Conservation (phyloP, 768 basidiomycete genomes). For the Boletus huronensis region DNA sequence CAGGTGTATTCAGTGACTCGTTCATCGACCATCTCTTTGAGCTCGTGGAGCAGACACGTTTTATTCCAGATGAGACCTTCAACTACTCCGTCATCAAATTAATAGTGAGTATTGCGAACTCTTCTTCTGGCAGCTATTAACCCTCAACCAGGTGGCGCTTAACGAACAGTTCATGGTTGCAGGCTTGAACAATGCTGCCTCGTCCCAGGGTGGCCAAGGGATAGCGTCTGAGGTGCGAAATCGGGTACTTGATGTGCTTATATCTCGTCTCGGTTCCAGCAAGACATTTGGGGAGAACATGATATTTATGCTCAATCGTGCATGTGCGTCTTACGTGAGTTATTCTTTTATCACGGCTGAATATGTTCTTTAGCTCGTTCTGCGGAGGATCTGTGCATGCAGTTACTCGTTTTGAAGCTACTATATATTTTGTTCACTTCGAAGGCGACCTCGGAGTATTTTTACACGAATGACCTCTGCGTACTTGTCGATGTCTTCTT, state of each 20-base stretch:
- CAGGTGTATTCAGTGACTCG: conserved; percentile 74
- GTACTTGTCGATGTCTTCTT: conserved; percentile 97
- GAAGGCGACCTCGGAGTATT: conserved; percentile 89
- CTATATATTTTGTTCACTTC: conserved; percentile 95
- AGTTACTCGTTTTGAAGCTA: conserved; percentile 89
- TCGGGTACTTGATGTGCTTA: conserved; percentile 77
- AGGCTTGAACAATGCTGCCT: conserved; percentile 40
- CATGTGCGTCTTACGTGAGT: conserved; percentile 53
- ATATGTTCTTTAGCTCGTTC: conserved; percentile 59
- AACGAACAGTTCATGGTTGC: conserved; percentile 99
- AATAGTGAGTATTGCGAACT: conserved; percentile 53
- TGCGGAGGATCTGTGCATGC: conserved; percentile 91
- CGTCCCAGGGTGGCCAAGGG: conserved; percentile 24
- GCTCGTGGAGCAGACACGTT: conserved; percentile 87
- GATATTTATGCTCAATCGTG: conserved; percentile 98
- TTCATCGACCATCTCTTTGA: conserved; percentile 92
- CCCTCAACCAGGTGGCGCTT: conserved; percentile 65
- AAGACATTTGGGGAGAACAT: conserved; percentile 98
- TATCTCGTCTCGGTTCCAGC: conserved; percentile 79
- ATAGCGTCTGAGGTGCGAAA: conserved; percentile 54
- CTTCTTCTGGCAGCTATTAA: conserved; percentile 5
- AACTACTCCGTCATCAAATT: conserved; percentile 96
- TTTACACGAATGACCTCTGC: conserved; percentile 95
- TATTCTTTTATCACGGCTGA: conserved; percentile 6
- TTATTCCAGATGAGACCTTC: conserved; percentile 85